A percentile compares a stretch with the other conserved stretches of the same genome.
phyloP scores from a whole-genome alignment of 768 basidiomycete genomes.

The Pisolithus tinctorius region DNA sequence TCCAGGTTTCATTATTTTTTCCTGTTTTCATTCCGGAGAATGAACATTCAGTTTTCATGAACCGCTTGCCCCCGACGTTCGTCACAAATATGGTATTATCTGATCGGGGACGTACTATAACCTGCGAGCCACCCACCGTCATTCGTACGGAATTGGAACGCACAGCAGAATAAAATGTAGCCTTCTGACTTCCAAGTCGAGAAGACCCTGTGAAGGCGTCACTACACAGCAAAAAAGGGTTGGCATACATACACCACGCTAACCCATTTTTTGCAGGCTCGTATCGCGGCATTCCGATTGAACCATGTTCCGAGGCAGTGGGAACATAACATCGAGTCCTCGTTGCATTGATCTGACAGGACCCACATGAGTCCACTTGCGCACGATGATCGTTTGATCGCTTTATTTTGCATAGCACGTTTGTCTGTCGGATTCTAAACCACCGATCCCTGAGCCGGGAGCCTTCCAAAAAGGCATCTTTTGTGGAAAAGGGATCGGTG shows the following conservation, averaged over 20 bases:
- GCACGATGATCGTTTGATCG: background rate
- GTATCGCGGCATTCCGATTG: constrained; percentile 25
- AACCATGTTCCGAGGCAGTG: constrained; percentile 5
- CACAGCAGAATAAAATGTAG: too few relatives aligned
- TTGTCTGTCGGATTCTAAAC: background rate
- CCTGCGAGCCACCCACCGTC: background rate
- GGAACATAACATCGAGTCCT: too few relatives aligned
- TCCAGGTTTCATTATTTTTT: background rate
- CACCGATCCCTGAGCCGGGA: background rate
- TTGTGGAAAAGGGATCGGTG: background rate
- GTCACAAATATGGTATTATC: background rate
- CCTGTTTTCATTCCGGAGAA: background rate
- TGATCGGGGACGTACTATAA: background rate
- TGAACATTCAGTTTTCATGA: background rate
- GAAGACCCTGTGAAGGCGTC: constrained; percentile 8
- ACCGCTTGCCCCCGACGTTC: background rate
- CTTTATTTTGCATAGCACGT: background rate
- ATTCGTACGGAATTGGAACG: background rate
- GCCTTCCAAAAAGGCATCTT: background rate
- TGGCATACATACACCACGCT: constrained; percentile 8
- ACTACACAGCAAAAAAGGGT: constrained; percentile 13
- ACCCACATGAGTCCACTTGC: background rate
- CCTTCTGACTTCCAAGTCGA: too few relatives aligned
- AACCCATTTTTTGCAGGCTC: constrained; percentile 9
- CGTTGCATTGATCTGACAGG: too few relatives aligned